These are phyloP conservation scores for Pseudopithomyces maydicus DNA, from an alignment of 2,329 filamentous ascomycete species.

Conservation along the genomic window DNA sequence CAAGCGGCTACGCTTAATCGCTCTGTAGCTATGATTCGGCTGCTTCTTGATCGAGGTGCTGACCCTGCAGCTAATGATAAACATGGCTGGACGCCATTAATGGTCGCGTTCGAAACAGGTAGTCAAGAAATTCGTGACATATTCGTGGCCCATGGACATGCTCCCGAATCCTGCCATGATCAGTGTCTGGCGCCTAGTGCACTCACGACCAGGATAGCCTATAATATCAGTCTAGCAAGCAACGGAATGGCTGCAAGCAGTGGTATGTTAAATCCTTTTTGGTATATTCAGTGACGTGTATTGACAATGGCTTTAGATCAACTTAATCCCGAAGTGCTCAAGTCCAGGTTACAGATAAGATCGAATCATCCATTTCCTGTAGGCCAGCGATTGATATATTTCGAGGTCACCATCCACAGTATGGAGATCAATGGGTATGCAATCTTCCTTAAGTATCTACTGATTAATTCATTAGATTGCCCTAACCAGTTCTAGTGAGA, in stretches of 20 bases:
- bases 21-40: background rate
- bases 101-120: background rate
- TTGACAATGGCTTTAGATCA: background rate
- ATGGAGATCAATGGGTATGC: background rate
- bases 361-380: conserved; percentile 8
- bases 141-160: background rate
- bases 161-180: background rate
- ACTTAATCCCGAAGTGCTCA: background rate
- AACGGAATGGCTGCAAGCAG: background rate
- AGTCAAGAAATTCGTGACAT: background rate
- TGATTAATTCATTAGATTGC: too few species aligned
- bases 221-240: background rate
- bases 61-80: background rate
- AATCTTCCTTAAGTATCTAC: too few species aligned
- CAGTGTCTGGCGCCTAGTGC: background rate
- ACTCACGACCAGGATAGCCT: background rate
- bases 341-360: background rate
- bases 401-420: conserved; percentile 5
- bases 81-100: too few species aligned
- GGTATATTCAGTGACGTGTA: background rate
- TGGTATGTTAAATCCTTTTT: background rate
- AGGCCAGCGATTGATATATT: conserved; percentile 1
- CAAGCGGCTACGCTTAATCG: background rate
- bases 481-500: too few species aligned
- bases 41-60: background rate